These are phyloP conservation scores for Cinchona pubescens DNA, from an alignment of 257 asterid species.

Conservation along the genomic window DNA sequence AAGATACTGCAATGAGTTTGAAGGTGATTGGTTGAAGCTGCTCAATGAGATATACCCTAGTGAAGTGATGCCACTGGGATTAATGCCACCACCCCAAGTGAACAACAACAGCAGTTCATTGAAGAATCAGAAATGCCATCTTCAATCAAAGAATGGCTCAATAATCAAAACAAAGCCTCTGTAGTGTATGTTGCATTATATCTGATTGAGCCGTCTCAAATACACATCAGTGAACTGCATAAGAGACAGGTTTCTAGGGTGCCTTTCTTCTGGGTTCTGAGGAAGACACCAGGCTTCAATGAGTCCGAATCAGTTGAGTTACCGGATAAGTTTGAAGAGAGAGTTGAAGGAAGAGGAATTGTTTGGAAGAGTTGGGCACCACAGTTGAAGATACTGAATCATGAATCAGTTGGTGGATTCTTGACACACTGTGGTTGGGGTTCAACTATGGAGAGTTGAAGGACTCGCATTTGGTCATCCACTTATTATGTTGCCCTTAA, in stretches of 20 bases:
- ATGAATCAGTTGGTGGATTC: constrained; percentile 20
- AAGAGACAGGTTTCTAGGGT: constrained; percentile 4
- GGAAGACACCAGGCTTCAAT: not conserved
- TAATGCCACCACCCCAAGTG: constrained; percentile 18
- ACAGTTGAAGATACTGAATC: constrained; percentile 15
- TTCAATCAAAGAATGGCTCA: constrained; percentile 9
- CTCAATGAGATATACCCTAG: not conserved
- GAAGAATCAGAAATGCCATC: not conserved
- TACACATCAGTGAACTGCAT: not conserved
- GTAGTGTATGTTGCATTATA: constrained; percentile 24
- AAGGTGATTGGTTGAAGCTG: constrained; percentile 14
- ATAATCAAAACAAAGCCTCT: not conserved
- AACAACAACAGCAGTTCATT: not conserved
- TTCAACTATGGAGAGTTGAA: constrained; percentile 6
- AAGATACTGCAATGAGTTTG: constrained; percentile 3
- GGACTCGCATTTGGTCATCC: constrained; percentile 5
- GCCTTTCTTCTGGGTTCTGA: constrained; percentile 17
- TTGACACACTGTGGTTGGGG: constrained; percentile 29
- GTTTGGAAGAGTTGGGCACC: constrained; percentile 23
- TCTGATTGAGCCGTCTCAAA: constrained; percentile 3
- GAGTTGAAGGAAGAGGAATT: constrained; percentile 14
- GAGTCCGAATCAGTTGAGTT: not conserved
- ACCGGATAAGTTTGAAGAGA: constrained; percentile 16
- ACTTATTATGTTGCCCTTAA: constrained; percentile 11
- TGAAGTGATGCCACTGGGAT: constrained; percentile 19